These are phyloP conservation scores for Pestalotiopsis sp. DNA, from an alignment of 2,329 filamentous ascomycete species.

Conservation along the genomic window DNA sequence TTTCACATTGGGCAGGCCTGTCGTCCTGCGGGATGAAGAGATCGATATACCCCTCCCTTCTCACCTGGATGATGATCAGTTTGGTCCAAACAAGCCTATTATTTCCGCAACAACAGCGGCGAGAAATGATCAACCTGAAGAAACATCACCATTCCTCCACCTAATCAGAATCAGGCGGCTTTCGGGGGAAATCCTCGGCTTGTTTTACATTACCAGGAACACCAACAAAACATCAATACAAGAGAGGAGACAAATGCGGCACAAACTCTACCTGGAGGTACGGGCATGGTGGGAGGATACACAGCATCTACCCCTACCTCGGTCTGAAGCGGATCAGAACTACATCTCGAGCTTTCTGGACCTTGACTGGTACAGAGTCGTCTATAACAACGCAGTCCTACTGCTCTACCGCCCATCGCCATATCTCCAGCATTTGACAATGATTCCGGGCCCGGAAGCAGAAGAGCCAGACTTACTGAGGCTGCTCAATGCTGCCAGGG, in stretches of 20 bases:
- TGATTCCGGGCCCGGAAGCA: neutral
- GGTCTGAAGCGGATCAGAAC: neutral
- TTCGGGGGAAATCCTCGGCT: neutral
- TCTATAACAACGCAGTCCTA: constrained; percentile 3
- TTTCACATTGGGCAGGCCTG: neutral
- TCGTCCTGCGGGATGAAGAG: neutral
- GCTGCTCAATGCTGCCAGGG: neutral
- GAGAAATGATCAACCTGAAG: too few species aligned
- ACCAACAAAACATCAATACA: neutral
- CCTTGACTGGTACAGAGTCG: constrained; percentile 1
- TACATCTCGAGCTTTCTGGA: constrained; percentile 2
- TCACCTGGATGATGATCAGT: neutral
- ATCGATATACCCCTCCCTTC: constrained; percentile 1
- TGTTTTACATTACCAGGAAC: neutral
- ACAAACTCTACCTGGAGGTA: neutral
- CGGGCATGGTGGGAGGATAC: neutral
- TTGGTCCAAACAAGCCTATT: neutral
- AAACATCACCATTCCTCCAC: constrained; percentile 1
- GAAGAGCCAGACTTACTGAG: neutral
- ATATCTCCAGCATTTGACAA: neutral
- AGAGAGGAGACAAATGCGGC: neutral
- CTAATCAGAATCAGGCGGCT: constrained; percentile 1
- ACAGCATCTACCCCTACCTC: neutral
- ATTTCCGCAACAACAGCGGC: neutral
- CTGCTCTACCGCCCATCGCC: constrained; percentile 2